A percentile compares a stretch with the other conserved stretches of the same genome.
Conservation (phyloP, 495 filamentous ascomycete species). For the Trichocladium antarcticum region DNA sequence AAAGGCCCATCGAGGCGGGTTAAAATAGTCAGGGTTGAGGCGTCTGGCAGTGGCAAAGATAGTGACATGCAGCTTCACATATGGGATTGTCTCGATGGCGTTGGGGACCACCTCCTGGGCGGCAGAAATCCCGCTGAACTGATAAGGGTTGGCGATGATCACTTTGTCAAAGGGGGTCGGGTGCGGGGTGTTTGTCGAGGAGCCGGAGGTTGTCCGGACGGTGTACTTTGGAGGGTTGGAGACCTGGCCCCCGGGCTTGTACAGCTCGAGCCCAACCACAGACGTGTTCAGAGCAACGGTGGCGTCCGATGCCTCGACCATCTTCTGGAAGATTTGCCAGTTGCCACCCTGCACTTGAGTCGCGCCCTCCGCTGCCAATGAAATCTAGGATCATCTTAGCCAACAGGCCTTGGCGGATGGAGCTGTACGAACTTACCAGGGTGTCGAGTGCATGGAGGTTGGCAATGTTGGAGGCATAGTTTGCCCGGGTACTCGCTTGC, state of each 20-base stretch:
- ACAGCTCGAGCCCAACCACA: constrained; percentile 44
- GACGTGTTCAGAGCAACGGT: constrained; percentile 56
- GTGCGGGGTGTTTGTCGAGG: constrained; percentile 15
- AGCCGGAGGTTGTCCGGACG: constrained; percentile 34
- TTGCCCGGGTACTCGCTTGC: constrained; percentile 86
- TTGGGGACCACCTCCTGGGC: constrained; percentile 33
- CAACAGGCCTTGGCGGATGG: background rate
- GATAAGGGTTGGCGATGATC: constrained; percentile 65
- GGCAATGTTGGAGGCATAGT: constrained; percentile 82
- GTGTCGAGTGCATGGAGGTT: constrained; percentile 82
- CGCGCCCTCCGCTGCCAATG: constrained; percentile 78
- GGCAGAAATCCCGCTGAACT: constrained; percentile 52
- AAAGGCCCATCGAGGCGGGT: constrained; percentile 23
- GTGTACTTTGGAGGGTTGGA: constrained; percentile 34
- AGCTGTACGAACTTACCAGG: constrained; percentile 53
- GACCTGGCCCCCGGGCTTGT: constrained; percentile 10
- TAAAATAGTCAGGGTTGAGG: constrained; percentile 58
- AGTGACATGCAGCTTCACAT: constrained; percentile 76
- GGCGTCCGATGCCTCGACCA: constrained; percentile 55
- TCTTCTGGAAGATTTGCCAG: constrained; percentile 84
- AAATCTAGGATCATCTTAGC: constrained; percentile 27
- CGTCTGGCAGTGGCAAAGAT: constrained; percentile 67
- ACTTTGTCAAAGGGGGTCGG: constrained; percentile 59
- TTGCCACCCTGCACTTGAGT: constrained; percentile 76
- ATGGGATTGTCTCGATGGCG: constrained; percentile 62